Base-by-base conservation (phyloP, 306 rosid species). In the Gastrolobium villosum region DNA sequence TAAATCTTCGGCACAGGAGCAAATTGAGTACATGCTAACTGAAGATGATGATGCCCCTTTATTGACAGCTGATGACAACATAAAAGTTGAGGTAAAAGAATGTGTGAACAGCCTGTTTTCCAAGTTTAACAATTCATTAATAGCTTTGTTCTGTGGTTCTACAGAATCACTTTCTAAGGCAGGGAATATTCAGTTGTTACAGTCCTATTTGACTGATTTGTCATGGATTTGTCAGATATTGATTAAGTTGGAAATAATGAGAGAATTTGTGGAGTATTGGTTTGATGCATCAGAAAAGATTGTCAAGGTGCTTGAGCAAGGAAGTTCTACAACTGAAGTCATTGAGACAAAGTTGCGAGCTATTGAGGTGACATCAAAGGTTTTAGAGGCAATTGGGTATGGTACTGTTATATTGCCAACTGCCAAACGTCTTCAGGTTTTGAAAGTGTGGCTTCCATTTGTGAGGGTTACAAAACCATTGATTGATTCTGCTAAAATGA, bases 21-120 rank as follows among this genome's bases (percentile, higher is more conserved):
- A 95, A 62, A 91, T 95, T 7, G 98, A 95, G 77, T 95, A 95
- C 89, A 93, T 95, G 99, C 81, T 95, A 78, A 86, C 92, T 8
- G 98, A 93, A 86, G 99, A 95, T 74, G 99, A 93, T 53, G 98
- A 95, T 74, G 80, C 86, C 64, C 98, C 98, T 49, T 76, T 95
- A 50, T 75, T 93, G 72, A 78, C 77, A 37, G 93, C 94, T 52
- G 91, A 91, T 67, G 90, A 82, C 37, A 86, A 69, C 80, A 87
- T 88, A 65, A 95, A 84, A 80, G 71, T 77, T 8, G 90, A 88
- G 88, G 93, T 93, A 56, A 91, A 84, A 85, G 96, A 83, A 61
- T 88, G 94, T 82, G 85, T 82, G 30, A 84, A 88, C 84, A 85
- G 86, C 72, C 84, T 95, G 26, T 86, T 88, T 84, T 69, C 79